These are phyloP conservation scores for Didymella keratinophila DNA, from an alignment of 2,329 filamentous ascomycete species.

Conservation along the genomic window DNA sequence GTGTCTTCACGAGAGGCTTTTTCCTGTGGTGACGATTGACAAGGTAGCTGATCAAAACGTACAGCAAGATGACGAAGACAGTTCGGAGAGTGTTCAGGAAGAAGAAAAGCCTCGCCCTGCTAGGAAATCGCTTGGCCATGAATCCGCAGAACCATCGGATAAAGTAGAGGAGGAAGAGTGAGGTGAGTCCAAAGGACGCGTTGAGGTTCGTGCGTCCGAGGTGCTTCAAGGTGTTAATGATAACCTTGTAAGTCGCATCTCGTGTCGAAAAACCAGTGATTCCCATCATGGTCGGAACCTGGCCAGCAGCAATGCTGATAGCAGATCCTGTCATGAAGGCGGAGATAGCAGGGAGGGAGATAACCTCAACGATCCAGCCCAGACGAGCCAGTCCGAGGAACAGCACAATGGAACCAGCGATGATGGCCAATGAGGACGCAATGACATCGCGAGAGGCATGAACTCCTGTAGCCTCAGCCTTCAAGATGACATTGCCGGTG, in stretches of 20 bases:
- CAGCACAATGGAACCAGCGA: slow-evolving; percentile 80
- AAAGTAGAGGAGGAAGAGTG: slow-evolving; percentile 78
- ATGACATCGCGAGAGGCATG: slow-evolving; percentile 54
- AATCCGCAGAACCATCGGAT: slow-evolving; percentile 68
- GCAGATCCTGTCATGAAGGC: slow-evolving; percentile 99
- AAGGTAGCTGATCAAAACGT: slow-evolving; percentile 88
- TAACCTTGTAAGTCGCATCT: slow-evolving; percentile 79
- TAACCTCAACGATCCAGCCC: slow-evolving; percentile 94
- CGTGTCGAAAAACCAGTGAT: slow-evolving; percentile 77
- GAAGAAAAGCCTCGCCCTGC: slow-evolving; percentile 78
- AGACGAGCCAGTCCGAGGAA: slow-evolving; percentile 80
- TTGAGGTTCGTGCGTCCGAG: slow-evolving; percentile 71
- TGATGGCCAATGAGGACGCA: slow-evolving; percentile 71
- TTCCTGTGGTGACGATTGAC: slow-evolving; percentile 69
- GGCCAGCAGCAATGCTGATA: slow-evolving; percentile 84
- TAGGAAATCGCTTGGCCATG: slow-evolving; percentile 72
- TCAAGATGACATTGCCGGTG: slow-evolving; percentile 77
- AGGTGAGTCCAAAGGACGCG: slow-evolving; percentile 85
- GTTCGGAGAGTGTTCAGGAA: slow-evolving; percentile 91
- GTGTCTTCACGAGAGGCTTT: slow-evolving; percentile 74
- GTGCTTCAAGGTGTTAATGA: slow-evolving; percentile 82
- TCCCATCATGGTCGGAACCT: slow-evolving; percentile 83
- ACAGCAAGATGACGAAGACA: slow-evolving; percentile 88
- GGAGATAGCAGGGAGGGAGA: slow-evolving; percentile 87
- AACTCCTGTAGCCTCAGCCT: slow-evolving; percentile 59